Percentiles rank a stretch among this genome's conserved stretches.
Conservation (phyloP, 2,329 filamentous ascomycete genomes). For the Exophiala aquamarina region DNA sequence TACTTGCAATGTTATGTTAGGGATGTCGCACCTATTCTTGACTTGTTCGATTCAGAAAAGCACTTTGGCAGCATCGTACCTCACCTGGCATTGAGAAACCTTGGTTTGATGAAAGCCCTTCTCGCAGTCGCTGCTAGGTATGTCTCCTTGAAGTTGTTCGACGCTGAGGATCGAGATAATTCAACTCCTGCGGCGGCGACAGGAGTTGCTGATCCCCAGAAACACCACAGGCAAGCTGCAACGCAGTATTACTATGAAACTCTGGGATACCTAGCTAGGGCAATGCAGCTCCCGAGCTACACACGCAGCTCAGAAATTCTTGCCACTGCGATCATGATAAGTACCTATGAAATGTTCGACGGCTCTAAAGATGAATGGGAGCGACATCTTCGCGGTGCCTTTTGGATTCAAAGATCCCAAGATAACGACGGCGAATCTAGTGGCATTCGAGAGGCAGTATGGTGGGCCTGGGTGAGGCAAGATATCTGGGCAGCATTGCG, state of each 20-base stretch:
- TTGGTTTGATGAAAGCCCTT: slow-evolving; percentile 58
- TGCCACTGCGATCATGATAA: slow-evolving; percentile 60
- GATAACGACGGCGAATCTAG: slow-evolving; percentile 60
- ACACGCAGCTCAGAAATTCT: slow-evolving; percentile 59
- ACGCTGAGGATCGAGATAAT: neutral
- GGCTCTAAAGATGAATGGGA: slow-evolving; percentile 57
- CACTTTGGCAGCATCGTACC: slow-evolving; percentile 35
- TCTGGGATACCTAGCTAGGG: slow-evolving; percentile 60
- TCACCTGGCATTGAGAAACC: slow-evolving; percentile 43
- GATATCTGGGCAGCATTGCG: slow-evolving; percentile 65
- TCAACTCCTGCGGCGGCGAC: neutral
- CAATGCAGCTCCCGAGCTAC: slow-evolving; percentile 59
- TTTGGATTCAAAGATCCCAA: slow-evolving; percentile 64
- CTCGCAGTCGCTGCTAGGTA: slow-evolving; percentile 56
- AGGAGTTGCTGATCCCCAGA: slow-evolving; percentile 14
- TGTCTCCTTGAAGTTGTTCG: slow-evolving; percentile 38
- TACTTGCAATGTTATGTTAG: slow-evolving; percentile 6
- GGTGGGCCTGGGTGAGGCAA: slow-evolving; percentile 66
- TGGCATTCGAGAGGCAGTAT: slow-evolving; percentile 58
- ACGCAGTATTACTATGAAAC: slow-evolving; percentile 63
- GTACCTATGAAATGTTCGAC: slow-evolving; percentile 56
- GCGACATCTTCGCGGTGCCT: slow-evolving; percentile 62
- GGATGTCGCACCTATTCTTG: slow-evolving; percentile 20
- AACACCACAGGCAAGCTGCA: slow-evolving; percentile 39
- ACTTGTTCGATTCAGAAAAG: slow-evolving; percentile 43